Conservation (phyloP, 768 basidiomycete species). For the Strobilomyces dryophilus region DNA sequence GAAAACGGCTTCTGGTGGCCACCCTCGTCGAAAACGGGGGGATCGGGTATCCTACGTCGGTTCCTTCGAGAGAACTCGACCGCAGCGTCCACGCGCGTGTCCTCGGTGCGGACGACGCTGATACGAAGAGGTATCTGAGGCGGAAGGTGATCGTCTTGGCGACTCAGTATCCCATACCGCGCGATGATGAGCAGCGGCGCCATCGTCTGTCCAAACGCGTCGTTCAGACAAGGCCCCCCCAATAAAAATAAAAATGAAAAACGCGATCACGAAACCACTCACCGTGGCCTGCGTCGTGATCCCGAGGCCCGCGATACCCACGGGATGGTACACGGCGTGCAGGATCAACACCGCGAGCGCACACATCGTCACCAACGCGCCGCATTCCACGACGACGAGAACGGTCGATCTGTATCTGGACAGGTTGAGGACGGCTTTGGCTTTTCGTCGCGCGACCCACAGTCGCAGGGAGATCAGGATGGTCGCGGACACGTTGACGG, state of each 20-base stretch:
- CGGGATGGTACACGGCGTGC: not conserved
- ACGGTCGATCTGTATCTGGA: constrained; percentile 18
- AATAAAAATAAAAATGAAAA: no score
- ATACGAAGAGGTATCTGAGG: constrained; percentile 14
- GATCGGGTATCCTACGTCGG: not conserved
- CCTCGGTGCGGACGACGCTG: constrained; percentile 9
- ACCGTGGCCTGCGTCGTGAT: constrained; percentile 20
- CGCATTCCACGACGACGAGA: constrained; percentile 20
- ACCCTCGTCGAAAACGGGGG: not conserved
- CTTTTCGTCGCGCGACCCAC: constrained; percentile 8
- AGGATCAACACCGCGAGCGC: constrained; percentile 14
- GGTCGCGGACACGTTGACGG: constrained; percentile 17
- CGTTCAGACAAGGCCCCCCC: not conserved
- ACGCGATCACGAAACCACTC: not conserved
- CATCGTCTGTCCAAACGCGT: constrained; percentile 4
- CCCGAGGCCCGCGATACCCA: constrained; percentile 14
- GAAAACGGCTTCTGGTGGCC: constrained; percentile 3
- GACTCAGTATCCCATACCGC: constrained; percentile 12
- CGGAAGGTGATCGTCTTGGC: not conserved
- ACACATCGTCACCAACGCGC: constrained; percentile 16
- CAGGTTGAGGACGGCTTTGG: not conserved
- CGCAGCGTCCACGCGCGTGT: constrained; percentile 3
- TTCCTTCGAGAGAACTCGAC: not conserved
- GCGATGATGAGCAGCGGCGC: constrained; percentile 16
- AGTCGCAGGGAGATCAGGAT: constrained; percentile 14